Evolutionary conservation across 352 stramenopile genomes (phyloP).

Genomic region (Phytophthora litchii): DNA sequence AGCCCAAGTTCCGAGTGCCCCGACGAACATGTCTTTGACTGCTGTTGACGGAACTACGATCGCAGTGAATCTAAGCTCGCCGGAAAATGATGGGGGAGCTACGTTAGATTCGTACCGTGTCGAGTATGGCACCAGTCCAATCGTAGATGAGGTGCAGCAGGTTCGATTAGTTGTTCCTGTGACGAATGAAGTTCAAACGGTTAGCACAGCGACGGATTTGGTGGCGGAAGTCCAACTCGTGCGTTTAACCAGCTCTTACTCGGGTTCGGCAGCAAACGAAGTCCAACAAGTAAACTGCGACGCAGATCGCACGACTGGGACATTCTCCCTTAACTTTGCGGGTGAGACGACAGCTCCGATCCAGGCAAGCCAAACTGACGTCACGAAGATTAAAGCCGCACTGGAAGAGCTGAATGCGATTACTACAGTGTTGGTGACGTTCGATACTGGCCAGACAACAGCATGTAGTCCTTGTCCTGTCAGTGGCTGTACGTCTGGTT

Average conservation of each 20-base stretch:
- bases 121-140: slow-evolving; percentile 85
- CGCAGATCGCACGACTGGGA: slow-evolving; percentile 74
- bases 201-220: slow-evolving; percentile 75
- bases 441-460: slow-evolving; percentile 52
- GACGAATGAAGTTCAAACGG: slow-evolving; percentile 69
- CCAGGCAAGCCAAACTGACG: slow-evolving; percentile 67
- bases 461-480: slow-evolving; percentile 77
- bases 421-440: slow-evolving; percentile 83
- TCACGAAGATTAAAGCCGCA: slow-evolving; percentile 76
- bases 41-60: slow-evolving; percentile 91
- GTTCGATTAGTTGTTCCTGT: slow-evolving; percentile 66
- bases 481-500: slow-evolving; percentile 62
- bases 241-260: slow-evolving; percentile 82
- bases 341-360: slow-evolving; percentile 92
- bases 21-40: slow-evolving; percentile 76
- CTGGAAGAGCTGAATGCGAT: slow-evolving; percentile 92
- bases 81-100: slow-evolving; percentile 86
- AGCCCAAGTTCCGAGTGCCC: slow-evolving; percentile 70
- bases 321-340: slow-evolving; percentile 88
- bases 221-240: slow-evolving; percentile 91
- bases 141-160: slow-evolving; percentile 85
- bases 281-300: slow-evolving; percentile 93
- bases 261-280: slow-evolving; percentile 62
- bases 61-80: slow-evolving; percentile 73
- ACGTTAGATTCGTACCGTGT: slow-evolving; percentile 91